A percentile compares a stretch with the other conserved stretches of the same genome.
These are phyloP conservation scores for Wakefieldia striispora DNA, from an alignment of 768 basidiomycete genomes.

Conservation along the genomic window DNA sequence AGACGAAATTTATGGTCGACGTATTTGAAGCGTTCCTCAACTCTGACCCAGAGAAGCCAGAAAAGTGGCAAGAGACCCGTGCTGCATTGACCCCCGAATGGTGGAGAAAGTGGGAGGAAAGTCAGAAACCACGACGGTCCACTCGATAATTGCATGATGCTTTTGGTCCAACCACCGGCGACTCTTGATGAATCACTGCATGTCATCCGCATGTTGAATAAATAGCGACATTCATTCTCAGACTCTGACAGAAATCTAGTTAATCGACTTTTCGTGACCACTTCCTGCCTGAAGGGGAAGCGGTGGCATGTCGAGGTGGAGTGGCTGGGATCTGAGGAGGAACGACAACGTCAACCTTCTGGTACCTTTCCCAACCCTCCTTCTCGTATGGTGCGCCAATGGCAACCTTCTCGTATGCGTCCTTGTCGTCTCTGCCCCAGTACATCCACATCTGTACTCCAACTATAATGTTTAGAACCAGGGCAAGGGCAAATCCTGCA, in stretches of 20 bases:
- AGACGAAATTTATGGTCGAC: constrained; percentile 16
- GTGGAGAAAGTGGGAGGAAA: constrained; percentile 32
- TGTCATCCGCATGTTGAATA: constrained; percentile 12
- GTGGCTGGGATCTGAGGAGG: constrained; percentile 41
- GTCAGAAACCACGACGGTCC: constrained; percentile 13
- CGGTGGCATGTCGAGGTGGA: constrained; percentile 39
- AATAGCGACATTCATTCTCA: constrained; percentile 12
- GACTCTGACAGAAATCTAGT: constrained; percentile 22
- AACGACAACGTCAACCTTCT: constrained; percentile 43
- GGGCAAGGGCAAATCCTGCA: constrained; percentile 81
- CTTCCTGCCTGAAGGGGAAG: constrained; percentile 56
- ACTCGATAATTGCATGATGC: not conserved
- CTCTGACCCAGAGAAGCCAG: constrained; percentile 17
- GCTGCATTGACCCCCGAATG: constrained; percentile 24
- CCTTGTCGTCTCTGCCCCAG: constrained; percentile 58
- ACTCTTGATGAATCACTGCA: not conserved
- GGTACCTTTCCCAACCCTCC: constrained; percentile 26
- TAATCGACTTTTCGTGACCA: constrained; percentile 78
- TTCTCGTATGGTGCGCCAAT: constrained; percentile 28
- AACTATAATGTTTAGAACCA: constrained; percentile 79
- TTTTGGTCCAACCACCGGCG: not conserved
- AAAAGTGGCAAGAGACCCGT: constrained; percentile 24
- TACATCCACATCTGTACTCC: constrained; percentile 84
- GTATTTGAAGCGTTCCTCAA: constrained; percentile 27
- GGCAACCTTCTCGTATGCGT: constrained; percentile 19